Percentiles rank a stretch among this genome's conserved stretches.
Conservation (phyloP, 257 asterid genomes). For the Solanum okadae region DNA sequence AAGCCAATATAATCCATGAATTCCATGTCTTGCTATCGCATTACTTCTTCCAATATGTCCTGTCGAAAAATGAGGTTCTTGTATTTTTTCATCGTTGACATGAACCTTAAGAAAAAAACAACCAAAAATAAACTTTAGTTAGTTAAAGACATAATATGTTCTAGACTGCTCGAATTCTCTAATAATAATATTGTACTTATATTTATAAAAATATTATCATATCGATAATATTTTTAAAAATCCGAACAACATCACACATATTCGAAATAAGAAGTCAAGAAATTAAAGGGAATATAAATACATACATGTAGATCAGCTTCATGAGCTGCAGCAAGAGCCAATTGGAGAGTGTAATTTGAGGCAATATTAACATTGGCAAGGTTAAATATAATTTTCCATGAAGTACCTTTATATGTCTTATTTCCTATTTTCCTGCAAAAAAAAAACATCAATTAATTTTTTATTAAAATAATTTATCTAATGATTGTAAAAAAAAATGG, state of each 20-base stretch:
- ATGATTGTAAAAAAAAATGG: not conserved
- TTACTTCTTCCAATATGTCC: constrained; percentile 37
- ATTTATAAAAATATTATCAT: too few species aligned
- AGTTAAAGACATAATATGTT: too few species aligned
- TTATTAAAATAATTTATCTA: not conserved
- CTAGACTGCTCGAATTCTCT: too few species aligned
- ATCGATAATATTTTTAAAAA: too few species aligned
- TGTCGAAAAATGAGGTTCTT: constrained; percentile 20
- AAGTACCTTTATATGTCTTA: constrained; percentile 19
- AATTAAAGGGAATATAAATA: too few species aligned
- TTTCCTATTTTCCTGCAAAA: constrained; percentile 22
- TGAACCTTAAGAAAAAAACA: constrained; percentile 17
- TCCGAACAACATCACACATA: too few species aligned
- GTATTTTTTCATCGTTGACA: constrained; percentile 14
- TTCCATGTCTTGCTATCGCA: constrained; percentile 50
- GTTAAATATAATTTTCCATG: constrained; percentile 55
- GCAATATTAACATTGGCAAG: constrained; percentile 5
- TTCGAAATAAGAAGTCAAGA: too few species aligned
- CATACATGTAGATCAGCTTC: constrained; percentile 39
- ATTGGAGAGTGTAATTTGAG: constrained; percentile 54
- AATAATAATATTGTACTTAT: too few species aligned
- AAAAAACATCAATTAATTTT: not conserved
- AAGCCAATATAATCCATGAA: not conserved
- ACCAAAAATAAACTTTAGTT: not conserved
- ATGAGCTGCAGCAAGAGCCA: constrained; percentile 61